Base-by-base conservation (phyloP, 2,329 filamentous ascomycete genomes). In the Pseudofabraea citricarpa region DNA sequence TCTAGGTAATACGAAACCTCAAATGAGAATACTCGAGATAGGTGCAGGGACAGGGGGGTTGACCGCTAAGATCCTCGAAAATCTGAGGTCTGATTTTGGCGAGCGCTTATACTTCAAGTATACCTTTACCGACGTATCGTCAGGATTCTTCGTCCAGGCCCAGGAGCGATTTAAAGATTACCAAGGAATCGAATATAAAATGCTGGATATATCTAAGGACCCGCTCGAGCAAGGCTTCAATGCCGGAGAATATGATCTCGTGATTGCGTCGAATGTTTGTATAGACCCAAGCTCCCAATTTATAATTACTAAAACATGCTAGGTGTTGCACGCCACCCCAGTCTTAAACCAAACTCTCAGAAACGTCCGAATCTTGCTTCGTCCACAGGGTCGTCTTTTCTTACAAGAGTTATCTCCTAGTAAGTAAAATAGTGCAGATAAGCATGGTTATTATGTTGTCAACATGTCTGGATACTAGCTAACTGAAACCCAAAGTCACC, bases 71-170 rank as follows among this genome's bases (percentile, higher is more conserved):
- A 23, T 53, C 5, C 38, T 54, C 13, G 15, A 43, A n/a, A 16
- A 19, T 10, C 27, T 53, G 5, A 32, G 21, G 9, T 40, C 37
- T 4, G 13, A 18, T 4, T 32, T 4, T 20, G 39, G 40, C 15
- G 40, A 43, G 9, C 27, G 27, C n/a, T 13, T 41, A 16, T 47
- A 42, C 21, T 12, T 6, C 8, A 24, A 26, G 1, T 67, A 71
- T 47, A 62, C 54, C 0, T 70, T 59, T 31, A 67, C 65, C 0
- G 67, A 71, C 27, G 59, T 69, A 5, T 65, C 64, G 0, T 49
- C 61, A 1, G 57, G 54, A 2, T 66, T 65, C 55, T 66, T 68
- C 35, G 57, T 56, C 19, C 47, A 56, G n/a, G 64, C 63, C 8
- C 5, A 37, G n/a, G 35, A 21, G 7, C 8, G 35, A 21, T 21